phyloP scores from a whole-genome alignment of 768 basidiomycete genomes.

The Hericium coralloides region DNA sequence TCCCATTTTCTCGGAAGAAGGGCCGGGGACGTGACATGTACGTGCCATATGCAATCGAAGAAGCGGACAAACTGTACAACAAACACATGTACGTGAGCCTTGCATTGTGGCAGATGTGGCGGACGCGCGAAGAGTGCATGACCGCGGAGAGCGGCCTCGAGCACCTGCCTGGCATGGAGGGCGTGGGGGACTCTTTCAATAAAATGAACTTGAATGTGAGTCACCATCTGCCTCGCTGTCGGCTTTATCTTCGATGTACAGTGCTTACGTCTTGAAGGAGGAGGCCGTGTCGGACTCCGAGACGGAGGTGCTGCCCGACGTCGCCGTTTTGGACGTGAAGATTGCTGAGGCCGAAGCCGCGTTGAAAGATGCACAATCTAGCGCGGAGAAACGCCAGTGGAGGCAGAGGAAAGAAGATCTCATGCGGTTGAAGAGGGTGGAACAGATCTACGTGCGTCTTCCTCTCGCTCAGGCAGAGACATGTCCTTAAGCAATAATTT shows the following conservation, averaged over 20 bases:
- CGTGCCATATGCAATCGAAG: slow-evolving; percentile 94
- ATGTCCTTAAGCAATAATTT: slow-evolving; percentile 1
- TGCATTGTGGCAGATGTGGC: slow-evolving; percentile 90
- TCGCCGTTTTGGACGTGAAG: slow-evolving; percentile 63
- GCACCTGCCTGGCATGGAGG: slow-evolving; percentile 61
- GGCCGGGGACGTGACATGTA: slow-evolving; percentile 50
- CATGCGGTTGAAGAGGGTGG: slow-evolving; percentile 81
- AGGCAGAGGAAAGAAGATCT: slow-evolving; percentile 71
- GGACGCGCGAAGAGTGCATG: slow-evolving; percentile 92
- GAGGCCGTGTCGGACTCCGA: slow-evolving; percentile 30
- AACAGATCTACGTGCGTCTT: slow-evolving; percentile 80
- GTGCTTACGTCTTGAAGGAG: neutral
- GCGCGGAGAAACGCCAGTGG: slow-evolving; percentile 48
- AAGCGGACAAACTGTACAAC: slow-evolving; percentile 86
- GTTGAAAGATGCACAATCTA: slow-evolving; percentile 40
- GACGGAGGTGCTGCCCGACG: slow-evolving; percentile 60
- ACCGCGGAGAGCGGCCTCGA: slow-evolving; percentile 88
- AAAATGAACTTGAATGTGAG: slow-evolving; percentile 21
- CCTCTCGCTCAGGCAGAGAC: neutral
- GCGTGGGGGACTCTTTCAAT: slow-evolving; percentile 35
- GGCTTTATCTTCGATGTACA: neutral
- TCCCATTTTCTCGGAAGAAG: slow-evolving; percentile 79
- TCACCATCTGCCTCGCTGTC: neutral
- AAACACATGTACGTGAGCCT: slow-evolving; percentile 87
- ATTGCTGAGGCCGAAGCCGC: slow-evolving; percentile 56